These are phyloP conservation scores for Ustilago esculenta DNA, from an alignment of 1,284 basidiomycete genomes.

Conservation along the genomic window DNA sequence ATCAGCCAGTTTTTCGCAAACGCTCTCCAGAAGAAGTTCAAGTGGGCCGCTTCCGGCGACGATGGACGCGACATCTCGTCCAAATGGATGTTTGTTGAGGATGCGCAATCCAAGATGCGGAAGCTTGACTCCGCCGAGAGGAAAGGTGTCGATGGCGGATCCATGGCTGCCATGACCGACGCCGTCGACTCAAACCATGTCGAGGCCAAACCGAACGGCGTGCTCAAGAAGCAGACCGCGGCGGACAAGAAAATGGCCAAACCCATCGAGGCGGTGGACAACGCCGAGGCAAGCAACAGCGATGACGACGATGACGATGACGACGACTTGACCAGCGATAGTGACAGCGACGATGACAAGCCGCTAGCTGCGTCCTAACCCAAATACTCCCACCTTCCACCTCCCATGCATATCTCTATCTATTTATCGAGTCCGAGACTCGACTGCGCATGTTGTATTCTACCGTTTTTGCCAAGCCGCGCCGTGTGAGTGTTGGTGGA, in stretches of 20 bases:
- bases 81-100: constrained; percentile 61
- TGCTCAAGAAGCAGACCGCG: constrained; percentile 35
- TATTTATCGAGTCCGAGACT: no score
- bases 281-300: constrained; percentile 28
- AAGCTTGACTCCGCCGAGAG: constrained; percentile 55
- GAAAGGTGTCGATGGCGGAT: constrained; percentile 38
- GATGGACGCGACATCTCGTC: constrained; percentile 50
- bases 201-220: constrained; percentile 25
- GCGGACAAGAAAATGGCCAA: constrained; percentile 21
- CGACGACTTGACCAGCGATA: no score
- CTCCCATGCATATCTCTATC: neutral
- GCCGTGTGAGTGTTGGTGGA: no score
- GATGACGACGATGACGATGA: constrained; percentile 23
- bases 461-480: no score
- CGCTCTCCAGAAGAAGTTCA: constrained; percentile 66
- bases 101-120: constrained; percentile 59
- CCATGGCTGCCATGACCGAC: constrained; percentile 44
- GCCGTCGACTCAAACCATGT: constrained; percentile 24
- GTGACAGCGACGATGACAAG: constrained; percentile 36
- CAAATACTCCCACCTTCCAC: no score
- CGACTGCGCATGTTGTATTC: constrained; percentile 4
- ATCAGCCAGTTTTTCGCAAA: constrained; percentile 64
- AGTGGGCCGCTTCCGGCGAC: constrained; percentile 58
- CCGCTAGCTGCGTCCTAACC: constrained; percentile 31
- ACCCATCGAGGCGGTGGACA: constrained; percentile 34